Percentiles rank a stretch among this genome's conserved stretches.
Conservation (phyloP, 1,139 yeast genomes). For the Cylindricascospora bacillispora region DNA sequence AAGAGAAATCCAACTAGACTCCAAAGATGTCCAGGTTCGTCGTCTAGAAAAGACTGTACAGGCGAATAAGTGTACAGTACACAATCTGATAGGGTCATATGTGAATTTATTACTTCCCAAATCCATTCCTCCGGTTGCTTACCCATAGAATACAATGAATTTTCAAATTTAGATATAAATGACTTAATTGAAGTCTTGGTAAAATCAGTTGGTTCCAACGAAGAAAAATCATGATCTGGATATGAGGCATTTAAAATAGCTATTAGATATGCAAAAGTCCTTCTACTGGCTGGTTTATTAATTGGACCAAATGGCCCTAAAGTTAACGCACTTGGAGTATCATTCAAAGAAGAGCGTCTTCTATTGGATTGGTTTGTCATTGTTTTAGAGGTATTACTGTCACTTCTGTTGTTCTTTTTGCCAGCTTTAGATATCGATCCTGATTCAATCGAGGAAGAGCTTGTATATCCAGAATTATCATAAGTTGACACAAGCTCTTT, state of each 20-base stretch:
- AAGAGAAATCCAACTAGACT: slow-evolving; percentile 85
- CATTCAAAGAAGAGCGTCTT: slow-evolving; percentile 20
- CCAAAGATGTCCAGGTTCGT: slow-evolving; percentile 52
- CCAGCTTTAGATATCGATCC: slow-evolving; percentile 4
- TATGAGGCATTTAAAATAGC: slow-evolving; percentile 85
- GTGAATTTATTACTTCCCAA: slow-evolving; percentile 81
- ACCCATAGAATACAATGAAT: slow-evolving; percentile 69
- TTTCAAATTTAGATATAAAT: slow-evolving; percentile 64
- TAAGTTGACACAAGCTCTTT: slow-evolving; percentile 21
- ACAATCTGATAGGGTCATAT: slow-evolving; percentile 71
- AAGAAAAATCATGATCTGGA: slow-evolving; percentile 90
- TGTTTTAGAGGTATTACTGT: slow-evolving; percentile 5
- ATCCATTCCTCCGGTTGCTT: slow-evolving; percentile 45
- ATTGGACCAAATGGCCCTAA: slow-evolving; percentile 89
- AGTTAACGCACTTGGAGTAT: slow-evolving; percentile 16
- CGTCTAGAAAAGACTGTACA: slow-evolving; percentile 64
- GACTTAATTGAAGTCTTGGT: slow-evolving; percentile 36
- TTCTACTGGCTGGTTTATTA: slow-evolving; percentile 68
- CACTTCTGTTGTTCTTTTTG: slow-evolving; percentile 12
- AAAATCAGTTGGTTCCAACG: slow-evolving; percentile 80
- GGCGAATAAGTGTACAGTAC: slow-evolving; percentile 67
- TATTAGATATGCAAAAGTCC: slow-evolving; percentile 80
- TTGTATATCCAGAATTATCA: slow-evolving; percentile 16
- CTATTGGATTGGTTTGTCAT: slow-evolving; percentile 1
- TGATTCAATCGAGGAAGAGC: slow-evolving; percentile 22